phyloP scores from a whole-genome alignment of 768 basidiomycete species.

The Lentinula lateritia region DNA sequence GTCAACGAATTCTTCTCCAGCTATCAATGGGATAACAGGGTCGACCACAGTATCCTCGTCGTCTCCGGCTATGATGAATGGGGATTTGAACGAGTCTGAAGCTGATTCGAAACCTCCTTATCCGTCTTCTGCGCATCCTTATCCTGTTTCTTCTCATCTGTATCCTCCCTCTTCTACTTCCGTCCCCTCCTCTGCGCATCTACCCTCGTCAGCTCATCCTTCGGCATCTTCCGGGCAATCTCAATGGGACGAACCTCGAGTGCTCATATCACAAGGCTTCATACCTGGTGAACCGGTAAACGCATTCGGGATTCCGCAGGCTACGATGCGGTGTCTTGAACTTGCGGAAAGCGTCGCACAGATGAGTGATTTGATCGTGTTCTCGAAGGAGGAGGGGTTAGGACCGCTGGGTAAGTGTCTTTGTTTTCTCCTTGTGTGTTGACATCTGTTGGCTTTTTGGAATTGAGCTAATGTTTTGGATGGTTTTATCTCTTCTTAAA shows the following conservation, averaged over 20 bases:
- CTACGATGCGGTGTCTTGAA: conserved; percentile 86
- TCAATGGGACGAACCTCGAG: conserved; percentile 60
- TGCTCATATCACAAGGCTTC: conserved; percentile 53
- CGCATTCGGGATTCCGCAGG: conserved; percentile 84
- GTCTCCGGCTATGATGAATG: too few relatives aligned
- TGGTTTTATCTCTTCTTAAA: neutral
- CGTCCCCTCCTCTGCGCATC: neutral
- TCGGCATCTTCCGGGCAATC: neutral
- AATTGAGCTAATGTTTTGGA: conserved; percentile 6
- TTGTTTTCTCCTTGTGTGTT: conserved; percentile 8
- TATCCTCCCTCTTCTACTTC: neutral
- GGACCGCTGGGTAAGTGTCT: conserved; percentile 61
- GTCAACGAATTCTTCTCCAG: neutral
- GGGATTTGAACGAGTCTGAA: neutral
- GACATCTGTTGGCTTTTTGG: too few relatives aligned
- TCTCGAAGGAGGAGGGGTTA: conserved; percentile 43
- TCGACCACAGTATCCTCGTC: too few relatives aligned
- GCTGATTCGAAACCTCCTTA: neutral
- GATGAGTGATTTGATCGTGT: conserved; percentile 74
- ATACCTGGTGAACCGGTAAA: conserved; percentile 83
- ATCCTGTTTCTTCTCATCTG: neutral
- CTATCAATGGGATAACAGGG: neutral
- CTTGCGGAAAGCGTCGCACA: conserved; percentile 78
- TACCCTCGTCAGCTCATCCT: neutral
- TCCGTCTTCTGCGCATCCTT: neutral